These are phyloP conservation scores for Aspergillus pseudoglaucus DNA, from an alignment of 2,329 filamentous ascomycete species.

Conservation along the genomic window DNA sequence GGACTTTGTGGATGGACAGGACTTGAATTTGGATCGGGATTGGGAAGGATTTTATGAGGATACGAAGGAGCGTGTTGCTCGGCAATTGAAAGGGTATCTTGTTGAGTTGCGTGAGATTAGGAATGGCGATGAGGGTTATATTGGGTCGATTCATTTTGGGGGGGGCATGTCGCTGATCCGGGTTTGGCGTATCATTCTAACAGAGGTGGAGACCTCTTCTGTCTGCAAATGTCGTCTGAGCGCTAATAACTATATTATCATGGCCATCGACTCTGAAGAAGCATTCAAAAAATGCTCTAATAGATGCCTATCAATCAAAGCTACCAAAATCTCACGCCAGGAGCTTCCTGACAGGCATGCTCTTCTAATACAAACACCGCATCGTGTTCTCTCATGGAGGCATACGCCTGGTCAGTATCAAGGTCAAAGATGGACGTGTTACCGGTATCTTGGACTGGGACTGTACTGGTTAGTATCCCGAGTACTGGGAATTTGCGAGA, in stretches of 20 bases:
- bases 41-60: conserved; percentile 7
- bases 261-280: conserved; percentile 18
- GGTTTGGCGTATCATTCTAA: no score
- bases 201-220: no score
- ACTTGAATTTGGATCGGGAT: conserved; percentile 9
- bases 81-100: conserved; percentile 9
- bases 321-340: conserved; percentile 12
- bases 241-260: not conserved
- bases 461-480: conserved; percentile 34
- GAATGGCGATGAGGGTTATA: conserved; percentile 4
- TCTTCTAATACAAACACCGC: conserved; percentile 10
- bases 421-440: conserved; percentile 17
- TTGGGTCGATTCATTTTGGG: conserved; percentile 8
- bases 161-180: conserved; percentile 10
- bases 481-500: conserved; percentile 34
- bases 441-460: conserved; percentile 36
- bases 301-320: conserved; percentile 12
- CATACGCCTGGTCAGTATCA: conserved; percentile 25
- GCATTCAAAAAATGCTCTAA: conserved; percentile 18
- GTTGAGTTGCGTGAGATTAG: conserved; percentile 7
- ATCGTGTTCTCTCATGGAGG: conserved; percentile 27
- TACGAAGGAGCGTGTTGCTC: conserved; percentile 5
- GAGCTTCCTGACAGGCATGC: conserved; percentile 9
- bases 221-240: no score
- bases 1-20: conserved; percentile 9